Evolutionary conservation across 176 grass and related monocot genomes (phyloP).

Genomic region (Urochloa ruziziensis): DNA sequence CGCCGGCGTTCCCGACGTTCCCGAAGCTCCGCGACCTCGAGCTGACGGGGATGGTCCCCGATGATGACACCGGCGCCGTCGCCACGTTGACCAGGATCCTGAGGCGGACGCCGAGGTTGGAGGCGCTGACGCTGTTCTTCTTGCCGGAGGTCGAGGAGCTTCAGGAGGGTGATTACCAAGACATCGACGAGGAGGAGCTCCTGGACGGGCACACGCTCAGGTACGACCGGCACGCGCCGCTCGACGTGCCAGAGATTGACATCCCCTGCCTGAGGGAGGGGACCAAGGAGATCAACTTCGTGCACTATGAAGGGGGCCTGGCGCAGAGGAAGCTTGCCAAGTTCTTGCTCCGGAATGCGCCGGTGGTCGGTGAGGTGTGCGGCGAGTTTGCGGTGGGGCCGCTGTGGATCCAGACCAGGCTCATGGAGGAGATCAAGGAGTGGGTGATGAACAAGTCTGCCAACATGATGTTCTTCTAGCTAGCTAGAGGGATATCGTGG

Average conservation of each 20-base stretch:
- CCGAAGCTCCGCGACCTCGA: not conserved
- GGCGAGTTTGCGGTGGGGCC: not conserved
- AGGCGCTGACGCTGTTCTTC: not conserved
- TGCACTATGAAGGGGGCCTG: conserved; percentile 7
- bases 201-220: not conserved
- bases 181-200: not conserved
- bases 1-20: not conserved
- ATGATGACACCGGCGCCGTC: not conserved
- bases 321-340: not conserved
- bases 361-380: not conserved
- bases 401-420: not conserved
- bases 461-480: conserved; percentile 2
- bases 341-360: conserved; percentile 17
- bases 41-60: not conserved
- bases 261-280: not conserved
- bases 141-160: not conserved
- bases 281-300: conserved; percentile 15
- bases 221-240: not conserved
- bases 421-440: conserved; percentile 13
- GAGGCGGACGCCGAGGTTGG: not conserved
- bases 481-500: too few species aligned
- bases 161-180: not conserved
- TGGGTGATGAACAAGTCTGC: conserved; percentile 8
- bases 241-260: not conserved
- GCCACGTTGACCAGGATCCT: not conserved